Percentiles rank a stretch among this genome's conserved stretches.
Conservation (phyloP, 139 green algal species). For the Tetraselmis chui region DNA sequence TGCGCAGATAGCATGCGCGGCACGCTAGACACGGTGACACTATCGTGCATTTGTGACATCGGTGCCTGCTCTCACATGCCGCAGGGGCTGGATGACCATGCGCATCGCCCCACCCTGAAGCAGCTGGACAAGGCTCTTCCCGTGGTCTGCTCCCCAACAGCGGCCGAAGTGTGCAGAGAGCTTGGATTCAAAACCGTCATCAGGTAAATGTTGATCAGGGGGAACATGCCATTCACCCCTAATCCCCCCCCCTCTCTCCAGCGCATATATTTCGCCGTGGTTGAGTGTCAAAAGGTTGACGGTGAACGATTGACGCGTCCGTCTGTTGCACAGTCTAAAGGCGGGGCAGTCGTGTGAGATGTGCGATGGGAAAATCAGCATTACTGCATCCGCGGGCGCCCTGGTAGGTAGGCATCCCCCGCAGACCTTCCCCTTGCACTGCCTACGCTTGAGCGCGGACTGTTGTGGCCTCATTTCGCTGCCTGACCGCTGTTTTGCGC, state of each 20-base stretch:
- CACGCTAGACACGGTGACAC: neutral
- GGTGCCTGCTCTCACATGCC: no score
- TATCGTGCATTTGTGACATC: no score
- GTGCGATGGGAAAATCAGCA: neutral
- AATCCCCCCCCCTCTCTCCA: no score
- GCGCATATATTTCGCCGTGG: no score
- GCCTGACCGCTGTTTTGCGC: neutral
- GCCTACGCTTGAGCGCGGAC: neutral
- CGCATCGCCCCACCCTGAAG: constrained; percentile 64
- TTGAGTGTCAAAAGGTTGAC: no score
- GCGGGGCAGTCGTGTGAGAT: neutral
- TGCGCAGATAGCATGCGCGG: neutral
- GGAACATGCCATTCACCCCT: no score
- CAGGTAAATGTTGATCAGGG: neutral
- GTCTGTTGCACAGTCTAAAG: neutral
- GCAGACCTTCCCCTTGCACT: neutral
- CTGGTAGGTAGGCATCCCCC: neutral
- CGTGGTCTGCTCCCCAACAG: constrained; percentile 57
- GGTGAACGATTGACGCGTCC: no score
- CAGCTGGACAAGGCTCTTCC: constrained; percentile 47
- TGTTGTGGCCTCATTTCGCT: no score
- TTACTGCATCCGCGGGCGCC: neutral
- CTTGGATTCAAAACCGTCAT: constrained; percentile 62
- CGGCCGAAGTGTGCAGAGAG: constrained; percentile 35
- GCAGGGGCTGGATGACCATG: constrained; percentile 65